These are phyloP conservation scores for Verticillium zaregamsianum DNA, from an alignment of 2,329 filamentous ascomycete genomes.

Conservation along the genomic window DNA sequence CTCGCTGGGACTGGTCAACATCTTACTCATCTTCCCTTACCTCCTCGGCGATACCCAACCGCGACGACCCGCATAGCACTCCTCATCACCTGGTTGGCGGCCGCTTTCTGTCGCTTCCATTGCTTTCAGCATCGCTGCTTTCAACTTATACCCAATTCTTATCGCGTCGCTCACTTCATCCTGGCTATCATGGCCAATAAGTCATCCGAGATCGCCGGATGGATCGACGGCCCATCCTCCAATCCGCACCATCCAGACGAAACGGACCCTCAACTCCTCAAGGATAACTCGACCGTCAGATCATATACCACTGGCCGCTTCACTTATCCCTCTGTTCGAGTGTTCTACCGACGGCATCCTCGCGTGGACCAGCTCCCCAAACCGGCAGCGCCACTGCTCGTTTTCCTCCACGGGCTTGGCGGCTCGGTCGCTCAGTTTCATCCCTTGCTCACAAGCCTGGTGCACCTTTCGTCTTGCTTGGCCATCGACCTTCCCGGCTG, in stretches of 20 bases:
- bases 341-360: conserved; percentile 78
- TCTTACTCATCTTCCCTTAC: neutral
- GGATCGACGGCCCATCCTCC: conserved; percentile 4
- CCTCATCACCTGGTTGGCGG: neutral
- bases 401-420: conserved; percentile 92
- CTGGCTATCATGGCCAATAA: conserved; percentile 7
- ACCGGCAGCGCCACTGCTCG: conserved; percentile 72
- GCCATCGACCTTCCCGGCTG: conserved; percentile 90
- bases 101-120: neutral
- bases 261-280: conserved; percentile 76
- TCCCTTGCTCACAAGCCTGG: conserved; percentile 72
- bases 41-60: neutral
- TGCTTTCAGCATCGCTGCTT: neutral
- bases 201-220: conserved; percentile 4
- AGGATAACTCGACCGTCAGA: conserved; percentile 67
- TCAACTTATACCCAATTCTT: neutral
- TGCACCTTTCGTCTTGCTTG: conserved; percentile 78
- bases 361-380: conserved; percentile 78
- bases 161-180: neutral
- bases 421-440: conserved; percentile 88
- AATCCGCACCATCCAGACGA: conserved; percentile 33
- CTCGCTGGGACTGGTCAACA: neutral
- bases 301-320: conserved; percentile 68
- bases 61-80: neutral
- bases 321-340: conserved; percentile 71